Evolutionary conservation across 2,329 filamentous ascomycete genomes (phyloP).

Genomic region (Xylariales sp.): DNA sequence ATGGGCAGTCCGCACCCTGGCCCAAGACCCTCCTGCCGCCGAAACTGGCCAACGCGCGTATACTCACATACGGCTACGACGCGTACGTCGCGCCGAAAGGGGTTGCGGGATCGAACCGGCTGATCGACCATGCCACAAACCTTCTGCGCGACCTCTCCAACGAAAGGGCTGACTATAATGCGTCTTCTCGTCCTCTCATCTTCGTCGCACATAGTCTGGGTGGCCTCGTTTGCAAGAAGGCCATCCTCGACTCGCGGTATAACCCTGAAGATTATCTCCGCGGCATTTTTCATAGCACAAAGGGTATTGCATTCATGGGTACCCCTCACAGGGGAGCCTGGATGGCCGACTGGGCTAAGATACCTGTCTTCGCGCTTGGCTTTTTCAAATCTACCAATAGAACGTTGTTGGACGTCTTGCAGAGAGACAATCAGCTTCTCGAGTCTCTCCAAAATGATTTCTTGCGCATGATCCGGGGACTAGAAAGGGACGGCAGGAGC

Average conservation of each 20-base stretch:
- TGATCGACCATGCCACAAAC: slow-evolving; percentile 26
- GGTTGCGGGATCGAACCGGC: slow-evolving; percentile 19
- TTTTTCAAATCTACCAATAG: slow-evolving; percentile 27
- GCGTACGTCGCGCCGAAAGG: slow-evolving; percentile 21
- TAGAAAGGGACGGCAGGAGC: slow-evolving; percentile 9
- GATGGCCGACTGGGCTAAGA: slow-evolving; percentile 29
- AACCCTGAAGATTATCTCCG: slow-evolving; percentile 25
- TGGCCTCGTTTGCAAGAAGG: slow-evolving; percentile 33
- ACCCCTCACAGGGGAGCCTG: slow-evolving; percentile 32
- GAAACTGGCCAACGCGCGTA: slow-evolving; percentile 25
- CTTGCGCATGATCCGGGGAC: slow-evolving; percentile 22
- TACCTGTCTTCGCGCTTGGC: slow-evolving; percentile 24
- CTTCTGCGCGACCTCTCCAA: slow-evolving; percentile 23
- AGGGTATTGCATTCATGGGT: slow-evolving; percentile 33
- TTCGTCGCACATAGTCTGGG: slow-evolving; percentile 35
- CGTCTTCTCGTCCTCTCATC: slow-evolving; percentile 24
- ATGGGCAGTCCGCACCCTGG: slow-evolving; percentile 26
- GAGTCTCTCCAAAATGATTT: not conserved
- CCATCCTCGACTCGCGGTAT: slow-evolving; percentile 25
- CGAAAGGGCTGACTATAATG: slow-evolving; percentile 15
- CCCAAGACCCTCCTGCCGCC: slow-evolving; percentile 27
- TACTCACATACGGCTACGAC: slow-evolving; percentile 37
- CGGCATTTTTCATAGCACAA: slow-evolving; percentile 20
- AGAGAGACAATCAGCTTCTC: not conserved
- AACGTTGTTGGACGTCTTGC: slow-evolving; percentile 20